Evolutionary conservation across 768 basidiomycete genomes (phyloP).

Genomic region (Suillus brevipes): DNA sequence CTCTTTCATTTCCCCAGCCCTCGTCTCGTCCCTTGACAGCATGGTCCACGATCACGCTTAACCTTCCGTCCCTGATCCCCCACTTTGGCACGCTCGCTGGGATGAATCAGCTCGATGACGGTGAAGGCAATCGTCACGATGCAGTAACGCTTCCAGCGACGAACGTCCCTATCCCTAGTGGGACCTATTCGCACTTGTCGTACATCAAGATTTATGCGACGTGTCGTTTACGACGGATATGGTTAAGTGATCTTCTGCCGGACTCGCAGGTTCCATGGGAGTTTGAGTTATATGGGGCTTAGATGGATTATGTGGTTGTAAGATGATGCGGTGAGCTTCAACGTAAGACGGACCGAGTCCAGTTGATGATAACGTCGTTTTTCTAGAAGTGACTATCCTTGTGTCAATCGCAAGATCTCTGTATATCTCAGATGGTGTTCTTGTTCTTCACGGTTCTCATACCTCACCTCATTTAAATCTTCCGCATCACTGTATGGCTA

Average conservation of each 20-base stretch:
- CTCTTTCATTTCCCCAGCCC: conserved; percentile 59
- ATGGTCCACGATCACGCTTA: conserved; percentile 66
- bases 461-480: neutral
- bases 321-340: neutral
- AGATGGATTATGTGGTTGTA: conserved; percentile 17
- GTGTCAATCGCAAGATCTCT: neutral
- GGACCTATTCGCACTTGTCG: conserved; percentile 63
- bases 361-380: neutral
- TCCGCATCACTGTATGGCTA: neutral
- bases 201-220: conserved; percentile 77
- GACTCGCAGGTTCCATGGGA: conserved; percentile 67
- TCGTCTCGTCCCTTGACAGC: conserved; percentile 61
- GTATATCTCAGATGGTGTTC: neutral
- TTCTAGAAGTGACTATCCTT: neutral
- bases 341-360: neutral
- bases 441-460: neutral
- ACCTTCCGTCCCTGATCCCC: conserved; percentile 59
- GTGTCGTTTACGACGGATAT: conserved; percentile 74
- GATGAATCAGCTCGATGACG: conserved; percentile 21
- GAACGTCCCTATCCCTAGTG: conserved; percentile 42
- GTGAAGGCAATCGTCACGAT: conserved; percentile 15
- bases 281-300: conserved; percentile 62
- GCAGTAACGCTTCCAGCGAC: conserved; percentile 17
- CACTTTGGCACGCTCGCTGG: conserved; percentile 57
- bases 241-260: conserved; percentile 64